A percentile compares a stretch with the other conserved stretches of the same genome.
Conservation (phyloP, 257 asterid genomes). For the Nicotiana obtusifolia region DNA sequence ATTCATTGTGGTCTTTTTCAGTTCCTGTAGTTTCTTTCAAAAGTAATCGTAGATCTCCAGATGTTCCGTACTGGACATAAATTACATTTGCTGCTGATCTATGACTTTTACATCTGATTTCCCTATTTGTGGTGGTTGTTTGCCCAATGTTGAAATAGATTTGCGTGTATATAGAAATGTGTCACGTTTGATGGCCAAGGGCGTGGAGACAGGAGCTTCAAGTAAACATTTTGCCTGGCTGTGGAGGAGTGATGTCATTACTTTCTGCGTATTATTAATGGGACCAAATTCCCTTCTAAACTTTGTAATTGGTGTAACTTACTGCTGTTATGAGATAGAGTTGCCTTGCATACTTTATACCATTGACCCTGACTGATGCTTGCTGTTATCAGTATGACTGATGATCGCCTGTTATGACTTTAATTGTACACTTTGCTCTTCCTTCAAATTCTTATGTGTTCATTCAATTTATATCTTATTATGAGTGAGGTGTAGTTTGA, state of each 20-base stretch:
- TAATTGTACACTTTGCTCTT: not conserved
- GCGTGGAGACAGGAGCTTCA: not conserved
- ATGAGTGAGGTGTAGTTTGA: not conserved
- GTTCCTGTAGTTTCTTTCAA: not conserved
- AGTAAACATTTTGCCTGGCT: not conserved
- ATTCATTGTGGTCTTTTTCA: not conserved
- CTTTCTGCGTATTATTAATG: not conserved
- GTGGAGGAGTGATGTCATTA: conserved; percentile 1
- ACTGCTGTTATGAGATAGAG: not conserved
- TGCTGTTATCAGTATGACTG: not conserved
- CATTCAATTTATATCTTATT: not conserved
- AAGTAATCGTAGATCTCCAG: not conserved
- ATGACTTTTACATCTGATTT: not conserved
- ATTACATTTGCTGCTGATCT: not conserved
- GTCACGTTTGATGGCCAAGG: not conserved
- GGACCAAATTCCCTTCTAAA: not conserved
- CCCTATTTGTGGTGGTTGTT: not conserved
- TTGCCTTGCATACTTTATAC: not conserved
- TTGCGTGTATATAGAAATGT: not conserved
- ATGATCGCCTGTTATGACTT: not conserved
- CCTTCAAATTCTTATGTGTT: not conserved
- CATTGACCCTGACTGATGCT: not conserved
- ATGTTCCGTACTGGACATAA: not conserved
- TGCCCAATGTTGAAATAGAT: not conserved
- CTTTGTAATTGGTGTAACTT: not conserved